Percentiles rank a stretch among this genome's conserved stretches.
Conservation (phyloP, 2,329 filamentous ascomycete genomes). For the Pseudophaeomoniella oleicola region DNA sequence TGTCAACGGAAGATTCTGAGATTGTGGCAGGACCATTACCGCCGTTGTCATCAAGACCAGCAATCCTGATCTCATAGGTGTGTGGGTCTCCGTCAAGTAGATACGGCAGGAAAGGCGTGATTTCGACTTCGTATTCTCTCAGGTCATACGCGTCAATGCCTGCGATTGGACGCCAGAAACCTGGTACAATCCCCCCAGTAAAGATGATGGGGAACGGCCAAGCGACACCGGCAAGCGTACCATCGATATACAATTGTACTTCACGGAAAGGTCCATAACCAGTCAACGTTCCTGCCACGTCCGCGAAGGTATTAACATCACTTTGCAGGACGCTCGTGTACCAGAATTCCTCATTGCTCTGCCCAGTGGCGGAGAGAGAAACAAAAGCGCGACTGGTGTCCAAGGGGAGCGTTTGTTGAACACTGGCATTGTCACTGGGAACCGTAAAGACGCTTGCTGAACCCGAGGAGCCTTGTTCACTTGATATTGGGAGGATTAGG, state of each 20-base stretch:
- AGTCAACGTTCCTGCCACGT: constrained; percentile 40
- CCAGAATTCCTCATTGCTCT: constrained; percentile 71
- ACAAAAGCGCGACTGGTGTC: constrained; percentile 58
- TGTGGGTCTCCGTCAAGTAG: constrained; percentile 53
- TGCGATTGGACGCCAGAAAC: constrained; percentile 63
- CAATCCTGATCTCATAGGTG: constrained; percentile 52
- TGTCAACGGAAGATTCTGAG: constrained; percentile 39
- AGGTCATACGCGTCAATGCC: constrained; percentile 69
- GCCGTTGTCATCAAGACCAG: constrained; percentile 45
- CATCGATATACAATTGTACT: constrained; percentile 63
- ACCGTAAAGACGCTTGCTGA: constrained; percentile 53
- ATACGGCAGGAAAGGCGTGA: constrained; percentile 59
- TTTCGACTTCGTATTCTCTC: constrained; percentile 66
- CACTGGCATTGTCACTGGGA: constrained; percentile 47
- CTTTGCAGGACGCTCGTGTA: constrained; percentile 61
- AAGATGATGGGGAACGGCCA: constrained; percentile 78
- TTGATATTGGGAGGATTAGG: constrained; percentile 48
- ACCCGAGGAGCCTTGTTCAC: constrained; percentile 20
- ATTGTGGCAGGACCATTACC: constrained; percentile 32
- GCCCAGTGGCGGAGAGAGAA: constrained; percentile 63
- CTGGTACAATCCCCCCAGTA: constrained; percentile 64
- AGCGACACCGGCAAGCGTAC: constrained; percentile 53
- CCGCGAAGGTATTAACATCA: constrained; percentile 43
- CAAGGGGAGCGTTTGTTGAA: constrained; percentile 46
- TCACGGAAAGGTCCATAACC: constrained; percentile 65